Percentiles rank a stretch among this genome's conserved stretches.
phyloP scores from a whole-genome alignment of 352 stramenopile species.

The Pythium sp. region DNA sequence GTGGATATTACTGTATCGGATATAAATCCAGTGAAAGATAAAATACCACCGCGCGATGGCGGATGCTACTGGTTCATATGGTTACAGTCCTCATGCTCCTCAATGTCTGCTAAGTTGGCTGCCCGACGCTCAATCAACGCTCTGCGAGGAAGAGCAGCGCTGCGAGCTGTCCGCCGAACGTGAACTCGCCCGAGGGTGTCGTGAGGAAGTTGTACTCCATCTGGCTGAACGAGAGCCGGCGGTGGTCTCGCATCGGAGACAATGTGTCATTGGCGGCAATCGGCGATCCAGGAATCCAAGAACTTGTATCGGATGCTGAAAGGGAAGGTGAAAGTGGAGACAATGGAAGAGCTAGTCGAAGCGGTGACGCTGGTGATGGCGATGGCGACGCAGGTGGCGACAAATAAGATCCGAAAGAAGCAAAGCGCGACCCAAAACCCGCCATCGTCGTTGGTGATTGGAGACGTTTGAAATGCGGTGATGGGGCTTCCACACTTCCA shows the following conservation, averaged over 20 bases:
- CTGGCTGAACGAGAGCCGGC: constrained; percentile 31
- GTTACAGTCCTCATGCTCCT: too few relatives aligned
- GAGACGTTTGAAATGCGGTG: constrained; percentile 20
- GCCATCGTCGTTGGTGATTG: constrained; percentile 19
- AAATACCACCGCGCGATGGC: too few relatives aligned
- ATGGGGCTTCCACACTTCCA: constrained; percentile 27
- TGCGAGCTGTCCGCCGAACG: constrained; percentile 38
- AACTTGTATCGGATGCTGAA: background rate
- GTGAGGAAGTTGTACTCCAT: constrained; percentile 30
- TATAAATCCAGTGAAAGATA: too few relatives aligned
- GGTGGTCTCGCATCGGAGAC: background rate
- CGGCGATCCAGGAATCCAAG: background rate
- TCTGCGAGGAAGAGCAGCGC: constrained; percentile 40
- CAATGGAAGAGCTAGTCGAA: background rate
- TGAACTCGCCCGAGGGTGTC: constrained; percentile 34
- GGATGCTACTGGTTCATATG: too few relatives aligned
- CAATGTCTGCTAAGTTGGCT: too few relatives aligned
- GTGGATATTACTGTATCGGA: too few relatives aligned
- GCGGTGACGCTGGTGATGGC: constrained; percentile 4
- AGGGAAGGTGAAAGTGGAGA: background rate
- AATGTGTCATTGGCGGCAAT: background rate
- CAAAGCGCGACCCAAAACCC: constrained; percentile 28
- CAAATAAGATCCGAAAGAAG: constrained; percentile 29
- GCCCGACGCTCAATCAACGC: background rate
- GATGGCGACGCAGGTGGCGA: constrained; percentile 2